phyloP scores from a whole-genome alignment of 805 yeast genomes.

The Starmera quercuum region DNA sequence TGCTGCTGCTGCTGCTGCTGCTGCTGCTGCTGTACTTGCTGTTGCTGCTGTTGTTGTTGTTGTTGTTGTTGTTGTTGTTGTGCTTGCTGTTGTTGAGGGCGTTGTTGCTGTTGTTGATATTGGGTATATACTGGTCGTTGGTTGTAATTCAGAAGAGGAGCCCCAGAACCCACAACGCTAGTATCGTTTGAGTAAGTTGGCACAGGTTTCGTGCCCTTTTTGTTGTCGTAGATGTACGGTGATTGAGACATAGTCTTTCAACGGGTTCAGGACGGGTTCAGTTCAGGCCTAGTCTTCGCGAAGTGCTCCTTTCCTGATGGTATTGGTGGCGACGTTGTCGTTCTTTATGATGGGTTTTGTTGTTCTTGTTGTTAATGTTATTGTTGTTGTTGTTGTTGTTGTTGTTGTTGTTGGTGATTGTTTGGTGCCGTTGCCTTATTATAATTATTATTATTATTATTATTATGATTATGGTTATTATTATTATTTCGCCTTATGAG shows the following conservation, averaged over 20 bases:
- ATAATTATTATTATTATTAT: too few relatives aligned
- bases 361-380: background rate
- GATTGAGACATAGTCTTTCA: conserved; percentile 9
- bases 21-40: conserved; percentile 1
- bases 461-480: background rate
- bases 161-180: background rate
- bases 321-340: background rate
- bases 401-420: background rate
- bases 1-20: conserved; percentile 4
- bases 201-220: conserved; percentile 2
- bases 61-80: conserved; percentile 4
- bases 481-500: background rate
- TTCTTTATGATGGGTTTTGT: background rate
- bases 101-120: conserved; percentile 1
- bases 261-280: background rate
- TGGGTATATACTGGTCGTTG: background rate
- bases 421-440: too few relatives aligned
- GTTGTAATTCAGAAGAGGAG: background rate
- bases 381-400: background rate
- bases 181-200: background rate
- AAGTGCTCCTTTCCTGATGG: background rate
- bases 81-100: background rate
- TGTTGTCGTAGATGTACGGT: conserved; percentile 8
- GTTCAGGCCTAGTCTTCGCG: background rate
- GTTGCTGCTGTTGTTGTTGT: conserved; percentile 7